phyloP scores from a whole-genome alignment of 768 basidiomycete genomes.

The Amyloporia xantha region DNA sequence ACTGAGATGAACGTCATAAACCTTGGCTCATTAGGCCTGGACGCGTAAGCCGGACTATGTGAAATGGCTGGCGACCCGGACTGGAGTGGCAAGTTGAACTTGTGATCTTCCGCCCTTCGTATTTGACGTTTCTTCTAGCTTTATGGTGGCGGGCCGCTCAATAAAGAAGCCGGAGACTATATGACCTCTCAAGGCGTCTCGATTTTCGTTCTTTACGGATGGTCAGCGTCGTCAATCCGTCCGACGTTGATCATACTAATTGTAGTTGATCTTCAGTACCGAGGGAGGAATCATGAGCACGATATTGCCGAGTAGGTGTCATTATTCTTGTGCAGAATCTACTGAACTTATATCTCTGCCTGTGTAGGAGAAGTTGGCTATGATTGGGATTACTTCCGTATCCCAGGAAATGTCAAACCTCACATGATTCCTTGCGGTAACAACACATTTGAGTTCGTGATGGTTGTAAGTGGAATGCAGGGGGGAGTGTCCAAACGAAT shows the following conservation, averaged over 20 bases:
- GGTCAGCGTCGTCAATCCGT: slow-evolving; percentile 23
- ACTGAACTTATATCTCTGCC: background rate
- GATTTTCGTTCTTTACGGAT: slow-evolving; percentile 1
- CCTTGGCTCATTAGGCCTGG: slow-evolving; percentile 17
- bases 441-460: slow-evolving; percentile 14
- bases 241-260: slow-evolving; percentile 1
- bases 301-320: background rate
- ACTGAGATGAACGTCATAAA: no score
- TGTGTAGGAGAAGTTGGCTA: slow-evolving; percentile 7
- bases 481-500: no score
- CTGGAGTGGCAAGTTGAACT: slow-evolving; percentile 10
- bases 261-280: slow-evolving; percentile 10
- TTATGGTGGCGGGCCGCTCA: background rate
- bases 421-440: slow-evolving; percentile 12
- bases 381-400: slow-evolving; percentile 21
- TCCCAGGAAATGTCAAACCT: slow-evolving; percentile 10
- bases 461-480: slow-evolving; percentile 16
- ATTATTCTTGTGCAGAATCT: background rate
- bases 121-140: background rate
- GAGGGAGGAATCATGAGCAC: slow-evolving; percentile 6
- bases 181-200: background rate
- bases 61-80: slow-evolving; percentile 10
- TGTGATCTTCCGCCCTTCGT: background rate
- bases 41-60: slow-evolving; percentile 12
- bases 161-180: slow-evolving; percentile 2